Percentiles rank a stretch among this genome's conserved stretches.
phyloP scores from a whole-genome alignment of 2,329 filamentous ascomycete species.

The Alternaria sp. region DNA sequence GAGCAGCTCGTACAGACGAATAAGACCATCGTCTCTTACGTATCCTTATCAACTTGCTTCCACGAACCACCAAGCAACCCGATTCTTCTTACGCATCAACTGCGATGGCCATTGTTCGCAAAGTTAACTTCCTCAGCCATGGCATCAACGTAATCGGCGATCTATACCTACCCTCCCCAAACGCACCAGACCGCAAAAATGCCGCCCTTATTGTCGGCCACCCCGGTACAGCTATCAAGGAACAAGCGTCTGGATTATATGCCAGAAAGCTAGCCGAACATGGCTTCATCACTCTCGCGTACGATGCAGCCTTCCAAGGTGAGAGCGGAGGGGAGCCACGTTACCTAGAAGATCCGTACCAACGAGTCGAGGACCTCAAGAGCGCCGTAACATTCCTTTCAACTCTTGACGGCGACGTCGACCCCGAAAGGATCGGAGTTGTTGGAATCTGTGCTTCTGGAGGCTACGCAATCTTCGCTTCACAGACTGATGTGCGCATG shows the following conservation, averaged over 20 bases:
- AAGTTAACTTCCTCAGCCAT: neutral
- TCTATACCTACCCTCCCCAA: neutral
- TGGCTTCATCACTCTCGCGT: constrained; percentile 47
- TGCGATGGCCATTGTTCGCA: neutral
- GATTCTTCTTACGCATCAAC: neutral
- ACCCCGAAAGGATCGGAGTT: constrained; percentile 46
- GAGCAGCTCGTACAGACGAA: neutral
- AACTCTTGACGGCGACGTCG: constrained; percentile 30
- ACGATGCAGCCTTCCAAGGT: constrained; percentile 51
- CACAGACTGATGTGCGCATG: constrained; percentile 49
- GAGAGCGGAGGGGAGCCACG: constrained; percentile 46
- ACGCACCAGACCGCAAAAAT: neutral
- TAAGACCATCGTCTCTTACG: neutral
- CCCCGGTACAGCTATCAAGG: constrained; percentile 47
- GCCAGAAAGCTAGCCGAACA: constrained; percentile 36
- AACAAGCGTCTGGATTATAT: constrained; percentile 48
- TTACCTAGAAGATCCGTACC: constrained; percentile 47
- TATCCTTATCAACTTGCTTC: neutral
- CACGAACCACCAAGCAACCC: neutral
- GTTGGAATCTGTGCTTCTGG: constrained; percentile 52
- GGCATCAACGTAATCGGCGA: neutral
- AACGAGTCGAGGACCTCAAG: constrained; percentile 48
- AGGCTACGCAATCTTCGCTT: constrained; percentile 45
- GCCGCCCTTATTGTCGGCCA: constrained; percentile 18
- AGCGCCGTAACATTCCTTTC: constrained; percentile 47